Evolutionary conservation across 2,329 filamentous ascomycete genomes (phyloP), one percentile per base, ranked within the genome.

Genomic region (Sporothrix curviconia): DNA sequence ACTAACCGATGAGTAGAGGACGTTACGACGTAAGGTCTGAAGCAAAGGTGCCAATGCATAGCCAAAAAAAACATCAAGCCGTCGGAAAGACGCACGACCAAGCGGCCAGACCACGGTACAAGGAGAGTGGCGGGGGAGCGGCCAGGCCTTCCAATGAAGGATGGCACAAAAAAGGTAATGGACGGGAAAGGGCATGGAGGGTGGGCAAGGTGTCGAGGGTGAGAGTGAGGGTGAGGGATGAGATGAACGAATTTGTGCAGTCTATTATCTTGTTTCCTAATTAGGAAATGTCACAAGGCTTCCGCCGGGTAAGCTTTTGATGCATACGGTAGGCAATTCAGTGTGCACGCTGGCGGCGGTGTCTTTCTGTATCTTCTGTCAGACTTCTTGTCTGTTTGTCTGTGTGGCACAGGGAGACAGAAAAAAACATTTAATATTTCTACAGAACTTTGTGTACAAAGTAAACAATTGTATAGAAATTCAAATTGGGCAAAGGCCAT

Each of bases 301-400:
- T 54, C 50, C 39, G 50, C 50, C 37, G 50, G 43, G 50, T 54
- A 54, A 43, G 50, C 25, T 54, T 54, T 54, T 34, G 19, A 17
- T 32, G 17, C 9, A 25, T 39, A 28, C n/a, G 30, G 17, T 15
- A 40, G 15, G 7, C 22, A 8, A 25, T 51, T 34, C 22, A 34
- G 19, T 28, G n/a, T 51, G 49, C 9, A 32, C 19, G 34, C 49
- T 9, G 28, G 25, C 46, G 24, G 30, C 30, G 46, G 28, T 49
- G 19, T n/a, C 15, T 7, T 17, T 43, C 19, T 43, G 40, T 17
- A 2, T 47, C 42, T 5, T 47, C 19, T 32, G 6, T 51, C n/a
- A n/a, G n/a, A n/a, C n/a, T n/a, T n/a, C n/a, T n/a, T n/a, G 22
- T 51, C 12, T 39, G 47, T 42, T 34, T 36, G 22, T 46, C 40